Evolutionary conservation across 345 rosid genomes (phyloP), one percentile per base, ranked within the genome.

Genomic region (Anastatica hierochuntica): DNA sequence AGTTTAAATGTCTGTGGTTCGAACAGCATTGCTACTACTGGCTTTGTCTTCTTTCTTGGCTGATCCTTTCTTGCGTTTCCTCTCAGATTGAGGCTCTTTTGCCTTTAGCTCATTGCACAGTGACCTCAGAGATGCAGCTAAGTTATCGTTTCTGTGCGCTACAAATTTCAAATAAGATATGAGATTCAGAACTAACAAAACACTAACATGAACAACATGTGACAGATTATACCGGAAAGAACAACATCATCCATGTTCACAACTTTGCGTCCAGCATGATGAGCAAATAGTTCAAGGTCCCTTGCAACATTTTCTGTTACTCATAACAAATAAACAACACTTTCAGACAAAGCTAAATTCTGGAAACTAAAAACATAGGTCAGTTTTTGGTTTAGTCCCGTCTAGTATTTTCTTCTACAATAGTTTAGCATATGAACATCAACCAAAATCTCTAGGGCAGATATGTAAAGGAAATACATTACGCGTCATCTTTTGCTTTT

Each of bases 131-230:
- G 73, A 64, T 6, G 72, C 31, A 30, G 88, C 66, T 45, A 84
- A 65, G 49, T 72, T 78, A 58, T 84, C 86, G 42, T 92, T 92
- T 66, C 94, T 79, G 51, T 79, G 98, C n/a, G 94, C 96, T 90
- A 83, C 53, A 75, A 60, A 38, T 56, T 37, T 4, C 9, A 46
- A 33, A 2, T 26, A 27, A 27, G 3, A 59, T 7, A 36, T 18
- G 29, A 74, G 63, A 56, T 74, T 77, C 72, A 37, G 77, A 75
- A 52, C 8, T 36, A 27, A 27, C n/a, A 35, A 17, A 26, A 12
- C 9, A 23, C 9, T 6, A 43, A 6, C 15, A 26, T 12, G 4
- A 5, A 11, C 12, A 26, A 14, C 0, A 8, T 16, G 5, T 7
- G 19, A 3, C 11, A 10, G 45, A 23, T 16, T 68, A n/a, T n/a